Conservation (phyloP, 2,329 filamentous ascomycete species). For the Hypoxylon sp. region DNA sequence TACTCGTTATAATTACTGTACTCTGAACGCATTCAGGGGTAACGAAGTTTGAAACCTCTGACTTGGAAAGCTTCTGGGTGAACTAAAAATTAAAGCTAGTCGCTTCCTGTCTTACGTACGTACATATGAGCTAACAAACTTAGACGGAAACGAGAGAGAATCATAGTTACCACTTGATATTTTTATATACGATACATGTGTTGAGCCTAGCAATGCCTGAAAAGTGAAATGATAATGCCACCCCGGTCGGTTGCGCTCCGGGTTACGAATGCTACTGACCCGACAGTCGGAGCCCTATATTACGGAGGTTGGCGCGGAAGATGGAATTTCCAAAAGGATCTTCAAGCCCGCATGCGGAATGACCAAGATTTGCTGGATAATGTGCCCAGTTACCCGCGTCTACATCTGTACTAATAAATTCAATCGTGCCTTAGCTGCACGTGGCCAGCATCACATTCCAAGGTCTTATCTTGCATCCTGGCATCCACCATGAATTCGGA, state of each 20-base stretch:
- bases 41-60: not conserved
- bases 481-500: constrained; percentile 49
- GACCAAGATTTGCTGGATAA: constrained; percentile 31
- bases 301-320: constrained; percentile 36
- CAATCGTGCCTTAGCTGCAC: constrained; percentile 39
- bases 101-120: not conserved
- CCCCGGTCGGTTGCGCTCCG: constrained; percentile 9
- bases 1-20: not conserved
- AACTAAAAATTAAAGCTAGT: constrained; percentile 2
- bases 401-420: constrained; percentile 34
- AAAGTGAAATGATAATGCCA: constrained; percentile 12
- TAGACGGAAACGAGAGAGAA: constrained; percentile 13
- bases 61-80: constrained; percentile 1
- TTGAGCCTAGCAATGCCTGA: not conserved
- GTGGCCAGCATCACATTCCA: constrained; percentile 46
- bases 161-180: constrained; percentile 4
- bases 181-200: not conserved
- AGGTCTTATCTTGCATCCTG: constrained; percentile 45
- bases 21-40: not conserved
- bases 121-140: constrained; percentile 18
- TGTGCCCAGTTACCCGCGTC: constrained; percentile 23
- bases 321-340: constrained; percentile 37
- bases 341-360: constrained; percentile 44
- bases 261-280: constrained; percentile 12
- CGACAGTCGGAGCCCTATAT: constrained; percentile 19